Evolutionary conservation across 2,329 filamentous ascomycete species (phyloP).

Genomic region (Colletotrichum chlorophyti): DNA sequence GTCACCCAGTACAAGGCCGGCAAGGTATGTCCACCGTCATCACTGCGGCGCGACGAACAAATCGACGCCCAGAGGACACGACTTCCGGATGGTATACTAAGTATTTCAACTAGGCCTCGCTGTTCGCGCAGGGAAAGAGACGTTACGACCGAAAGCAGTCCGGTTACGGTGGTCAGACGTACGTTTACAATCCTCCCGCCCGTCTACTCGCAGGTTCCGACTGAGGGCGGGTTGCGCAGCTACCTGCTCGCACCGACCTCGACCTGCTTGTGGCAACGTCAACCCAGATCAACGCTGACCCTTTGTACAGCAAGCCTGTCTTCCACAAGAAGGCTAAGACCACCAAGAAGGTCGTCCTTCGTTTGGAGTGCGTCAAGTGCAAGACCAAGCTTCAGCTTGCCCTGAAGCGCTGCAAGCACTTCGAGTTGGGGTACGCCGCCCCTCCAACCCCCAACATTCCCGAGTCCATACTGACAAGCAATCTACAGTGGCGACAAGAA

Average conservation of each 20-base stretch:
- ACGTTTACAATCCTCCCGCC: neutral
- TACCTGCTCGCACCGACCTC: neutral
- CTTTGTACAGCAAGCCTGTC: conserved; percentile 76
- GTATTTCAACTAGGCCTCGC: conserved; percentile 70
- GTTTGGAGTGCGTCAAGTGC: conserved; percentile 96
- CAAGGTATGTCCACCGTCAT: conserved; percentile 63
- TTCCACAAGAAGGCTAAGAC: conserved; percentile 99
- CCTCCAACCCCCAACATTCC: neutral
- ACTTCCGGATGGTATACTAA: neutral
- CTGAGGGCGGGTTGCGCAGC: neutral
- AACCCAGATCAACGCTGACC: neutral
- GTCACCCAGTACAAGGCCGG: conserved; percentile 97
- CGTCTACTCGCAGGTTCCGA: neutral
- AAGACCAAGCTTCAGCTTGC: conserved; percentile 98
- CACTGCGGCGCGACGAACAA: conserved; percentile 25
- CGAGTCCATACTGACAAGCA: conserved; percentile 10
- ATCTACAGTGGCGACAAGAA: conserved; percentile 98
- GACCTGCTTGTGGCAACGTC: neutral
- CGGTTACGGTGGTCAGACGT: conserved; percentile 99
- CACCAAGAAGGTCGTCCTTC: conserved; percentile 99
- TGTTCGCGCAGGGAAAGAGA: conserved; percentile 98
- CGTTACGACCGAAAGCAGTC: conserved; percentile 99
- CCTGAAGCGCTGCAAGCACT: conserved; percentile 99
- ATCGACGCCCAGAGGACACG: neutral
- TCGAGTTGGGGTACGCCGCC: conserved; percentile 90